Evolutionary conservation across 352 stramenopile genomes (phyloP).

Genomic region (Phytophthora foliorum): DNA sequence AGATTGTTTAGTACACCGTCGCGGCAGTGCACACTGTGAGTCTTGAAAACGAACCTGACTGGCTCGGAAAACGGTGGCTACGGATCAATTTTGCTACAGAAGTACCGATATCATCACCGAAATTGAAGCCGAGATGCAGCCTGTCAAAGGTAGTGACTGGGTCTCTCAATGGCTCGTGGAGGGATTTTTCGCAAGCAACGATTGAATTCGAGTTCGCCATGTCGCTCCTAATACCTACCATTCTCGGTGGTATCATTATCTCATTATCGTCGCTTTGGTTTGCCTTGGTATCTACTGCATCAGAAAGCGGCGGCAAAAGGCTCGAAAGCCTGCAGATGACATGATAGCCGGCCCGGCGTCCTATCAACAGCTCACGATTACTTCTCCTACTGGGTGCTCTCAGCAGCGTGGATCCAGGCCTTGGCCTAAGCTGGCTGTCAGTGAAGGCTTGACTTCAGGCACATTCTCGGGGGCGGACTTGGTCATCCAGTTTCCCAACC

Average conservation of each 20-base stretch:
- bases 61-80: conserved; percentile 19
- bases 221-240: conserved; percentile 28
- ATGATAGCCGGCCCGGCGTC: neutral
- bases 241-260: neutral
- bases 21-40: conserved; percentile 23
- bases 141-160: conserved; percentile 10
- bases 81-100: conserved; percentile 35
- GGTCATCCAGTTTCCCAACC: conserved; percentile 12
- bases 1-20: conserved; percentile 14
- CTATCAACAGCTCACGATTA: neutral
- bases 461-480: conserved; percentile 2
- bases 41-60: conserved; percentile 31
- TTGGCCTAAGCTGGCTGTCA: conserved; percentile 9
- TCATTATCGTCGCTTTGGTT: conserved; percentile 6
- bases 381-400: conserved; percentile 1
- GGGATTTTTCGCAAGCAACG: conserved; percentile 1
- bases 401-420: neutral
- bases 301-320: conserved; percentile 4
- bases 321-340: neutral
- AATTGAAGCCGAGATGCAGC: conserved; percentile 19
- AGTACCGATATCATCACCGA: conserved; percentile 3
- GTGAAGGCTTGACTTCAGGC: conserved; percentile 3
- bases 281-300: conserved; percentile 12
- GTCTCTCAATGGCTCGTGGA: conserved; percentile 41
- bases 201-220: conserved; percentile 11